Base-by-base conservation (phyloP, 2,329 filamentous ascomycete species). In the Ilyonectria mors-panacis region DNA sequence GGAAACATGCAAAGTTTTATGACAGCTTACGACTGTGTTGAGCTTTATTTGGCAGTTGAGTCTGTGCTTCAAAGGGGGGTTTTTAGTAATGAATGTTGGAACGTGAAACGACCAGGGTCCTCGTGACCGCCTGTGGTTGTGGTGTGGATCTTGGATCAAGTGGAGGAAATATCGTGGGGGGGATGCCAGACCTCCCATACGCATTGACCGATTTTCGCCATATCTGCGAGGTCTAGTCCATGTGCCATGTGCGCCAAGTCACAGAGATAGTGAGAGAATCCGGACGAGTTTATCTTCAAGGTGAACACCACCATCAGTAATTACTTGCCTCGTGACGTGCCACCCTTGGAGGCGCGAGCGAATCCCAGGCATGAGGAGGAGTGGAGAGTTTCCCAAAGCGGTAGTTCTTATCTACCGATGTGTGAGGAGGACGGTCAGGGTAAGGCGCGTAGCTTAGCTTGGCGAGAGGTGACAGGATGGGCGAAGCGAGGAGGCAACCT, bases 361-460 rank as follows among this genome's bases (percentile, higher is more conserved):
- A 65, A 61, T 65, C 44, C 42, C 21, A 51, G 44, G 21, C 57
- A 53, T 57, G 42, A 42, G 37, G 63, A 37, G 50, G 57, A 30
- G 57, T 56, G 63, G 63, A 35, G 51, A 7, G 45, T 61, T 56
- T 30, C 62, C 62, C 42, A 28, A 65, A 59, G 50, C 30, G 48
- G 62, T n/a, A 65, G 50, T 65, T 58, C 59, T 65, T 65, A 65
- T 65, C 63, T 65, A n/a, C 26, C 37, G 17, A 15, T 39, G 37
- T 39, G 37, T 26, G 26, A 30, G 15, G 47, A 28, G 28, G 45
- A 17, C 47, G n/a, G 28, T 17, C 48, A 6, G 8, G 47, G n/a
- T 17, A 12, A 30, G 47, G n/a, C 28, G 47, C 26, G 17, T 17
- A 15, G 35, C 35, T 12, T 10, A 15, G 35, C 9, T 37, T 37